Evolutionary conservation across 176 grass and related monocot genomes (phyloP), one percentile per base, ranked within the genome.

Genomic region (Bonia amplexicaulis): DNA sequence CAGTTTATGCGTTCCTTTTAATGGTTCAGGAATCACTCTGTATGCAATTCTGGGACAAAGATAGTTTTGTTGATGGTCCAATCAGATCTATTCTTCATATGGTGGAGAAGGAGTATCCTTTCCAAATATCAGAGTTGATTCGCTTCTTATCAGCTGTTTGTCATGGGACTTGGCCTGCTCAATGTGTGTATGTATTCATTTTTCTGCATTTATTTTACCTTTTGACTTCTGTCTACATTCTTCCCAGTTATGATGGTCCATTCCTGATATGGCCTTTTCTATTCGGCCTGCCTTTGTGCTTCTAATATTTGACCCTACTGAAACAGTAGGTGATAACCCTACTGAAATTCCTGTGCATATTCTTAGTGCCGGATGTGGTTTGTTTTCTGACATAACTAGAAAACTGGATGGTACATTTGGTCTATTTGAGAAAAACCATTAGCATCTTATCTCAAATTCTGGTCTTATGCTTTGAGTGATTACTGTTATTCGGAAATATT

Each of bases 11-110:
- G 15, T 25, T 71, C 29, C 16, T 77, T 85, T 58, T 72, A 71
- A 84, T 73, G 78, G 82, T 88, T 42, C 84, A 94, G 95, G 96
- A 98, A 90, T 93, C 91, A 72, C 87, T 98, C 54, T 95, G 89
- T 35, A 85, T 93, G 85, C 96, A 98, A 85, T 98, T 98, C 81
- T 98, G 96, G 96, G 96, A 98, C 74, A 95, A 90, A 84, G 80
- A 93, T 74, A 92, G 93, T 73, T 98, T 92, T 81, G 86, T 95
- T 66, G 96, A 98, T 92, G 87, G 87, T 66, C 96, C 96, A 74
- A 93, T 95, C 61, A 89, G 96, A 79, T 98, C 96, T 82, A 33
- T 98, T 85, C 93, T 98, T 80, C 89, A 88, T 77, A 93, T 90
- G 87, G 47, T 98, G 53, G 93, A 93, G 84, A 95, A 91, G 79